Conservation (phyloP, 148 eudicot genomes). For the Amaranthus hypochondriacus region DNA sequence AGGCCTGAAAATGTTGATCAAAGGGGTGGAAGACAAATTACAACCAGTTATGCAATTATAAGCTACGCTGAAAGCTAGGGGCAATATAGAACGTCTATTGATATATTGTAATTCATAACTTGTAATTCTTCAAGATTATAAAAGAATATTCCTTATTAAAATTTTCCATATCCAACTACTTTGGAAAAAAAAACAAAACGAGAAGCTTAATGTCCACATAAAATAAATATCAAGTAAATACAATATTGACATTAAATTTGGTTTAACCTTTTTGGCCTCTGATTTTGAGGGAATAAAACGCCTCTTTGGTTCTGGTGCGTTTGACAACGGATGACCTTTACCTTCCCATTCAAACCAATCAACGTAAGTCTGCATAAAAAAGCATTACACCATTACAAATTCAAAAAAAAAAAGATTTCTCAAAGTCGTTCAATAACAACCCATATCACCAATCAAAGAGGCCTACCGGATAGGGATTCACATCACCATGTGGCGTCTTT, state of each 20-base stretch:
- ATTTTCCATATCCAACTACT: not conserved
- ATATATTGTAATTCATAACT: not conserved
- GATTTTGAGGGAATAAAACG: conserved; percentile 89
- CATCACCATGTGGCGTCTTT: conserved; percentile 84
- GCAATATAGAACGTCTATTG: not conserved
- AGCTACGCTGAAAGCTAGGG: not conserved
- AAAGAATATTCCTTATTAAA: no score
- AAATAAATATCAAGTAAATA: not conserved
- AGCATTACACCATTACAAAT: not conserved
- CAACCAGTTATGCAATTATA: not conserved
- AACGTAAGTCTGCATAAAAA: conserved; percentile 67
- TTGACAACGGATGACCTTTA: conserved; percentile 70
- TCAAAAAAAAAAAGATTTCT: not conserved
- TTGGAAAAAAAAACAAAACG: not conserved
- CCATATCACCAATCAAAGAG: not conserved
- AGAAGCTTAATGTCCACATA: not conserved
- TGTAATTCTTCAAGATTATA: no score
- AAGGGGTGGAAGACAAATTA: not conserved
- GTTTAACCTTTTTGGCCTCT: conserved; percentile 68
- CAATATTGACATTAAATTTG: not conserved
- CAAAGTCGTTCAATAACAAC: not conserved
- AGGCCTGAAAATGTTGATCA: not conserved
- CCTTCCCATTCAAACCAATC: conserved; percentile 84
- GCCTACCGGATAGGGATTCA: conserved; percentile 74
- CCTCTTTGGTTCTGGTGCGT: conserved; percentile 92